Base-by-base conservation (phyloP, 225 moss, liverwort and hornwort species). In the Bryoerythrophyllum caledonicum region DNA sequence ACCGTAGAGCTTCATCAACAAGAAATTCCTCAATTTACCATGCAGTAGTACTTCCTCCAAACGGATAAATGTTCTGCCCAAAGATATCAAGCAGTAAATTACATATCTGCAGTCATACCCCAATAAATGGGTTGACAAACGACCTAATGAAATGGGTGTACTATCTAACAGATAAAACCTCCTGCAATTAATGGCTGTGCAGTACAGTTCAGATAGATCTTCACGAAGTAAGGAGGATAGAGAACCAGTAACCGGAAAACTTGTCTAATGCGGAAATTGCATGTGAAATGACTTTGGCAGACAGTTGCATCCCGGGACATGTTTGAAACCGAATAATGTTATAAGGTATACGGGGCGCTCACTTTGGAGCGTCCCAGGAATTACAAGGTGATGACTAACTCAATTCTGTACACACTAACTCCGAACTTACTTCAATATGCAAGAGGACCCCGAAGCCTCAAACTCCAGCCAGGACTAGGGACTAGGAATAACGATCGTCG, bases 371-470 rank as follows among this genome's bases (percentile, higher is more conserved):
- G 66, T 77, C 65, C 77, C 74, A 60, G 77, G 65, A 64, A 37
- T 78, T 74, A 74, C 81, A 78, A 72, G 35, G 51, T 61, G 26
- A 51, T 67, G 41, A 74, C 81, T 71, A 71, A 78, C 81, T 85
- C 84, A 78, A 78, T 72, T 81, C 81, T 85, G 78, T 85, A 85
- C 84, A 85, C 71, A 85, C 81, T 81, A 85, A 81, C 84, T 85
- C 84, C 84, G 84, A 71, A 70, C 77, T 77, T 74, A 32, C 48
- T 78, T 57, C 41, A 71, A 77, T 71, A 56, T 71, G 62, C 84
- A 78, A 41, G 10, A 26, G 48, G 38, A 26, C 58, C 68, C 28
- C 32, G 32, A 44, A 44, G 62, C 63, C 32, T 62, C 25, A 15
- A 55, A 40, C 53, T 78, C 74, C 67, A 46, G 71, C 52, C 63